A percentile compares a stretch with the other conserved stretches of the same genome.
phyloP scores from a whole-genome alignment of 139 green algal species.

The Deuterostichococcus epilithicus region DNA sequence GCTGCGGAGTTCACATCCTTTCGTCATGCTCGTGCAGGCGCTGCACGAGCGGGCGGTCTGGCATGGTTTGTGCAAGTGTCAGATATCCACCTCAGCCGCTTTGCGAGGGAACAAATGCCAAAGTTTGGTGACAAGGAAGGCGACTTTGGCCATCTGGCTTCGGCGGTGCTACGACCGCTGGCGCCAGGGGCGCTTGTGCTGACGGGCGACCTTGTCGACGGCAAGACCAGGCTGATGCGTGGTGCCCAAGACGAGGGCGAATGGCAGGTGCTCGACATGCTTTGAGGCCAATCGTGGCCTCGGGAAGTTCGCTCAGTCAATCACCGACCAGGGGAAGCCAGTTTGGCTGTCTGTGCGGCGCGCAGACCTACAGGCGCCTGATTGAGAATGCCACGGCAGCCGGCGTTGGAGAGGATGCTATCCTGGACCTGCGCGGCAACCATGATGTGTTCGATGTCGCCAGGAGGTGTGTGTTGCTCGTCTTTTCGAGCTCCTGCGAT shows the following conservation, averaged over 20 bases:
- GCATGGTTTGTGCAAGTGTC: conserved; percentile 32
- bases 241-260: conserved; percentile 41
- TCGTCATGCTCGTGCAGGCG: neutral
- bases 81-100: conserved; percentile 35
- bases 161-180: conserved; percentile 18
- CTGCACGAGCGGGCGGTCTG: neutral
- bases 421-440: conserved; percentile 68
- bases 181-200: conserved; percentile 33
- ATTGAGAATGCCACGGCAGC: neutral
- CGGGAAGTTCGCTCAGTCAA: too few relatives aligned
- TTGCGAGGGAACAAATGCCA: neutral
- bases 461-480: conserved; percentile 1
- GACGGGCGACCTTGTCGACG: conserved; percentile 59
- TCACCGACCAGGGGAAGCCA: too few relatives aligned
- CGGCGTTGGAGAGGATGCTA: conserved; percentile 16
- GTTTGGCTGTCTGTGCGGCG: neutral
- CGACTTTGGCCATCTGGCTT: conserved; percentile 34
- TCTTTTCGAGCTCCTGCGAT: too few relatives aligned
- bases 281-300: too few relatives aligned
- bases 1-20: too few relatives aligned
- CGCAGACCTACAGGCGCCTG: neutral
- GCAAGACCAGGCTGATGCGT: conserved; percentile 33
- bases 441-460: conserved; percentile 68
- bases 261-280: conserved; percentile 37
- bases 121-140: conserved; percentile 43